Conservation (phyloP, 2,329 filamentous ascomycete genomes). For the Aspergillus clavatus region DNA sequence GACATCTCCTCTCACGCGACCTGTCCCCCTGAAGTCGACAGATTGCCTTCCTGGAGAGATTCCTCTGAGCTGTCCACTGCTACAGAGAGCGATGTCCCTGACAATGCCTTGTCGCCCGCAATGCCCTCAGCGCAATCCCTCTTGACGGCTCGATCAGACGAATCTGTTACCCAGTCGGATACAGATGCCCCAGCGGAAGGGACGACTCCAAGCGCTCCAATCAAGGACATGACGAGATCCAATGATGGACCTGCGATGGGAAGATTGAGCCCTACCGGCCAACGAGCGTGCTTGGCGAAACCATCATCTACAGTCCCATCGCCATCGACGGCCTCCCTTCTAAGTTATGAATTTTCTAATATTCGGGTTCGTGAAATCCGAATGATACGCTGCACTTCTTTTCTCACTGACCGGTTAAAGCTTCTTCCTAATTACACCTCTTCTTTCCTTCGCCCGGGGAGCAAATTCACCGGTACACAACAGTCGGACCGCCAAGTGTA, state of each 20-base stretch:
- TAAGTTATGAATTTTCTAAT: conserved; percentile 53
- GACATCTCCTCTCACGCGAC: conserved; percentile 43
- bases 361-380: conserved; percentile 45
- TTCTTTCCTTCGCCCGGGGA: conserved; percentile 79
- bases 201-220: conserved; percentile 13
- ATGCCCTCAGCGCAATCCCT: conserved; percentile 22
- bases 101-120: conserved; percentile 25
- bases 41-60: conserved; percentile 30
- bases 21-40: conserved; percentile 47
- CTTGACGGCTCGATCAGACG: conserved; percentile 23
- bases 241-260: conserved; percentile 30
- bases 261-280: conserved; percentile 31
- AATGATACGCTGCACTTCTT: conserved; percentile 4
- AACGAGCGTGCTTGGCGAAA: conserved; percentile 28
- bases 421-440: conserved; percentile 74
- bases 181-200: conserved; percentile 25
- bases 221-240: conserved; percentile 22
- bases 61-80: conserved; percentile 24
- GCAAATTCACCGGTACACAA: conserved; percentile 84
- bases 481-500: conserved; percentile 90
- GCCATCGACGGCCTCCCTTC: conserved; percentile 40
- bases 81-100: conserved; percentile 22
- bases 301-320: conserved; percentile 30
- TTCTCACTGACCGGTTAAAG: conserved; percentile 41
- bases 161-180: conserved; percentile 22